These are phyloP conservation scores for Hericium coralloides DNA, from an alignment of 768 basidiomycete species.

Conservation along the genomic window DNA sequence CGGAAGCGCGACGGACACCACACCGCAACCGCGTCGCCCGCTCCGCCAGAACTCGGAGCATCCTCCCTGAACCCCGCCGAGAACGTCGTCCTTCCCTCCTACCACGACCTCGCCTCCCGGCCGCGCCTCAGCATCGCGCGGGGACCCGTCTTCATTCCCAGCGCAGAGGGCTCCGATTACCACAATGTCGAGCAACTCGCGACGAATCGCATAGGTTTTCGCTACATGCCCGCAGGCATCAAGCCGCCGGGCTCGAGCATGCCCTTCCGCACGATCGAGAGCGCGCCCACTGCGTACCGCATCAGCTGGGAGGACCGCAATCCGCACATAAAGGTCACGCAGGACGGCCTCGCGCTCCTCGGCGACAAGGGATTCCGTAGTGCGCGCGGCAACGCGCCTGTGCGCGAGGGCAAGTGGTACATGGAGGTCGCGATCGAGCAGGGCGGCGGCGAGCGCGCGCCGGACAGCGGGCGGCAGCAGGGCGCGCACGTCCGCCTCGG, in stretches of 20 bases:
- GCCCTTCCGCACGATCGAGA: conserved; percentile 77
- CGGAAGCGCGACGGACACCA: background rate
- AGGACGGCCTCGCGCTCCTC: conserved; percentile 64
- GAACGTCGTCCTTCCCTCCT: conserved; percentile 50
- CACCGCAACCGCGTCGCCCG: background rate
- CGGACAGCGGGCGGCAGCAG: conserved; percentile 35
- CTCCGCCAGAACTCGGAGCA: conserved; percentile 11
- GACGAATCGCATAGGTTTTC: conserved; percentile 69
- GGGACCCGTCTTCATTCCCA: conserved; percentile 57
- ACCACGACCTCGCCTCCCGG: conserved; percentile 60
- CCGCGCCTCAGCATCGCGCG: conserved; percentile 69
- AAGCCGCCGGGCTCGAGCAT: conserved; percentile 44
- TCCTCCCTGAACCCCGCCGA: conserved; percentile 28
- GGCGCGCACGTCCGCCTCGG: conserved; percentile 86
- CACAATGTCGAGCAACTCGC: conserved; percentile 63
- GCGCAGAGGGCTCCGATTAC: conserved; percentile 46
- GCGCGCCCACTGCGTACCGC: conserved; percentile 56
- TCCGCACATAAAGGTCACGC: conserved; percentile 67
- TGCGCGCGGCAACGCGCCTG: conserved; percentile 81
- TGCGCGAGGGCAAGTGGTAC: conserved; percentile 90
- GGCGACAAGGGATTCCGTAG: conserved; percentile 89
- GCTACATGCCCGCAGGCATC: conserved; percentile 75
- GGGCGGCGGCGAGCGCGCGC: conserved; percentile 54
- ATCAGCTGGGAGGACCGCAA: conserved; percentile 91
- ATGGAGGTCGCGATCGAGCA: conserved; percentile 80